Evolutionary conservation across 768 basidiomycete species (phyloP), one percentile per base, ranked within the genome.

Genomic region (Pilatotrama ljubarskyi): DNA sequence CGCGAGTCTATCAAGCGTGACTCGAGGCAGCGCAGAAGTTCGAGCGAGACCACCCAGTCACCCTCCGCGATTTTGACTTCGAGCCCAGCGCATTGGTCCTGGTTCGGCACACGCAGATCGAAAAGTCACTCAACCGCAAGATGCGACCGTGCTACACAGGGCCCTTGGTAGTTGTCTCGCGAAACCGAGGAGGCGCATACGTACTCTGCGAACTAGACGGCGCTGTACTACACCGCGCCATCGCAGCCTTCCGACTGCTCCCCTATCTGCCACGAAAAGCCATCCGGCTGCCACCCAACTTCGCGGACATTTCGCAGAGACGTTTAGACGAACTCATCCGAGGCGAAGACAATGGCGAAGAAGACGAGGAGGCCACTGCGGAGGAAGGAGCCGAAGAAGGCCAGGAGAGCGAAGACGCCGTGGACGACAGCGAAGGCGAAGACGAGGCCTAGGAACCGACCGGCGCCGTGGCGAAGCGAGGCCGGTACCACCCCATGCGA

Each of bases 121-220:
- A 73, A 40, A 64, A 61, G 24, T 48, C 59, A 3, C 55, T 69
- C 4, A 66, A 70, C 48, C 25, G 60, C 2, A 74, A 74, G 52
- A 50, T 51, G 22, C 59, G 63, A 42, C 64, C 29, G 29, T 10
- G 29, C 29, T 32, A 32, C 29, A 32, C 29, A 0, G 69, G 73
- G 6, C 72, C 68, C 0, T 59, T 68, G 40, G 40, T 72, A 3
- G 68, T 74, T 7, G 48, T 72, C 6, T 26, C 22, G 3, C 40
- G 56, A 5, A 71, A 56, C 38, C 18, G 42, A 1, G 64, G 66
- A 20, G 71, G 68, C 3, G 59, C 65, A 0, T 73, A 72, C 41
- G 51, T 70, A 11, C 40, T 74, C 2, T 36, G 59, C 0, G 70
- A 74, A 60, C 61, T 73, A 11, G 66, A 71, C 26, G 63, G 73